A percentile compares a stretch with the other conserved stretches of the same genome.
These are phyloP conservation scores for Colletotrichum higginsianum DNA, from an alignment of 2,329 filamentous ascomycete genomes.

Conservation along the genomic window DNA sequence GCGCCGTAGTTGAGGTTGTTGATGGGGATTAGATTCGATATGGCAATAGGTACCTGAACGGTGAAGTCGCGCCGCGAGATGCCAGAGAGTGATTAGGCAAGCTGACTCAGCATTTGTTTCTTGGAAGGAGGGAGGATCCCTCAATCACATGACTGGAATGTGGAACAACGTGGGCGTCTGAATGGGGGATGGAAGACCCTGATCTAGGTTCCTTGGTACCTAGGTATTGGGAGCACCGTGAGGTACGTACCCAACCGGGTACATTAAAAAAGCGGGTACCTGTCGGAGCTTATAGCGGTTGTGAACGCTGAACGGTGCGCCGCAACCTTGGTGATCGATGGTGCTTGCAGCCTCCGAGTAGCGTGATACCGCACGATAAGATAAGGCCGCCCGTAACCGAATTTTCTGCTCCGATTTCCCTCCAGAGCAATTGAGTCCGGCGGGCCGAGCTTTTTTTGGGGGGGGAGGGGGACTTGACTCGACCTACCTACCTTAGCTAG, in stretches of 20 bases:
- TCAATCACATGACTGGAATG: conserved; percentile 7
- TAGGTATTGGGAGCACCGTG: background rate
- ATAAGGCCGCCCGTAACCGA: conserved; percentile 36
- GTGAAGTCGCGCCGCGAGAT: conserved; percentile 5
- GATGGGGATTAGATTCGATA: background rate
- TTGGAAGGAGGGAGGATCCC: too few relatives aligned
- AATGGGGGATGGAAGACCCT: too few relatives aligned
- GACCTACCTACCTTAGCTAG: background rate
- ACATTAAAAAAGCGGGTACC: background rate
- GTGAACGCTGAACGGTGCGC: conserved; percentile 12
- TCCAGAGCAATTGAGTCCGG: conserved; percentile 27
- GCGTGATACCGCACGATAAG: conserved; percentile 25
- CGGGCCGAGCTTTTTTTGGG: conserved; percentile 13
- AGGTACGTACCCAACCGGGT: background rate
- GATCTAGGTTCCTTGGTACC: background rate
- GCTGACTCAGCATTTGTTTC: background rate
- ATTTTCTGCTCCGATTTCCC: conserved; percentile 42
- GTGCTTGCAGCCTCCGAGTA: background rate
- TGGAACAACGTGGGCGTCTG: background rate
- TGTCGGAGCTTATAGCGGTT: background rate
- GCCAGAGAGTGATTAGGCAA: background rate
- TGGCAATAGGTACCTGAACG: background rate
- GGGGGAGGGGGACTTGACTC: conserved; percentile 2
- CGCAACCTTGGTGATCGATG: conserved; percentile 21
- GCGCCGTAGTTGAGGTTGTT: background rate